Conservation (phyloP, 257 asterid species). For the Capsicum pubescens region DNA sequence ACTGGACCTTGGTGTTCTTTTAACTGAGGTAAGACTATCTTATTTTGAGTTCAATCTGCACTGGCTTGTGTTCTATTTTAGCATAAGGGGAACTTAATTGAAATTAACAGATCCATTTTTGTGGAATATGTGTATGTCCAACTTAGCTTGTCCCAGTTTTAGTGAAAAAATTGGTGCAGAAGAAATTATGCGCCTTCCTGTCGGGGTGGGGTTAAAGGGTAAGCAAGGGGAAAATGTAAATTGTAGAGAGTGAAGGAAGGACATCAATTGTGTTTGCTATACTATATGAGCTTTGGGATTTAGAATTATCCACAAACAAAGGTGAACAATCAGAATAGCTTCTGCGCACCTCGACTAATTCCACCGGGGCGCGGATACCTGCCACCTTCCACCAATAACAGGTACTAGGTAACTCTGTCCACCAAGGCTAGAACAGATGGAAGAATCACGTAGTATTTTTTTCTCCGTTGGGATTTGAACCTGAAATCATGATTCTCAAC, state of each 20-base stretch:
- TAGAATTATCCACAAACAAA: neutral
- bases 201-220: neutral
- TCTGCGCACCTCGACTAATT: too few relatives aligned
- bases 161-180: neutral
- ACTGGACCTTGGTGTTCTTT: constrained; percentile 78
- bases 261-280: neutral
- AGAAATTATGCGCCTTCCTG: neutral
- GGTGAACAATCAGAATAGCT: neutral
- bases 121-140: neutral
- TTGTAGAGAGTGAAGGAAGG: neutral
- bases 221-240: neutral
- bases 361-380: too few relatives aligned
- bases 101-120: neutral
- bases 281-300: neutral
- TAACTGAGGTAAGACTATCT: constrained; percentile 72
- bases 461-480: too few relatives aligned
- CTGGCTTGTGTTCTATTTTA: neutral
- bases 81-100: constrained; percentile 1
- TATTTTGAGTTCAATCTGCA: constrained; percentile 27
- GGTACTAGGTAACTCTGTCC: too few relatives aligned
- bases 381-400: too few relatives aligned
- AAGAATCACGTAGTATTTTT: too few relatives aligned
- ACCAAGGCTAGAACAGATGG: too few relatives aligned
- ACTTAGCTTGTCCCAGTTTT: neutral
- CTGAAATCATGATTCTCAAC: too few relatives aligned